Evolutionary conservation across 1,139 yeast genomes (phyloP).

Genomic region (Zygosaccharomyces sapae): DNA sequence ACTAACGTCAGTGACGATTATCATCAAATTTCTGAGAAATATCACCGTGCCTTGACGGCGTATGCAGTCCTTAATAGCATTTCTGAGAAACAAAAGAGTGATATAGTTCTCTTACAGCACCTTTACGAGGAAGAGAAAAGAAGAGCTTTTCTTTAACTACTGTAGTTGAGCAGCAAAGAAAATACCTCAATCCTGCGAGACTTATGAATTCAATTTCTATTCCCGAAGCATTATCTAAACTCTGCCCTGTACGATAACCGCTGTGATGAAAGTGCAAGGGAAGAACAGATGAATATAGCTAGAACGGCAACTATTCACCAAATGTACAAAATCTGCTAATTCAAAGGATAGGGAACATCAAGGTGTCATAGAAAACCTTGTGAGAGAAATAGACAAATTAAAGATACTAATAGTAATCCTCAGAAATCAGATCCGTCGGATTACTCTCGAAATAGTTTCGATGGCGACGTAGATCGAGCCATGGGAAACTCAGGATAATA

Average conservation of each 20-base stretch:
- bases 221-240: not conserved
- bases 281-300: not conserved
- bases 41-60: constrained; percentile 4
- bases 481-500: not conserved
- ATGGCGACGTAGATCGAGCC: not conserved
- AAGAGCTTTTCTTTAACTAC: constrained; percentile 6
- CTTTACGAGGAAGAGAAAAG: constrained; percentile 10
- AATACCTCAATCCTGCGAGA: not conserved
- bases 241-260: constrained; percentile 1
- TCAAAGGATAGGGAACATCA: constrained; percentile 3
- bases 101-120: constrained; percentile 4
- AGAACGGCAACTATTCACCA: constrained; percentile 3
- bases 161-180: constrained; percentile 5
- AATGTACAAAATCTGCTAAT: constrained; percentile 6
- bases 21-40: not conserved
- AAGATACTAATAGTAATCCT: not conserved
- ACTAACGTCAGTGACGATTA: not conserved
- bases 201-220: not conserved
- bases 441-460: not conserved
- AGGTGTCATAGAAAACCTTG: constrained; percentile 1
- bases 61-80: constrained; percentile 3
- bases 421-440: not conserved
- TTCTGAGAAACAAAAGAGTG: constrained; percentile 7
- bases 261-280: constrained; percentile 2
- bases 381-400: constrained; percentile 1